Conservation (phyloP, 208 protist genomes). For the Acanthamoeba royreba region DNA sequence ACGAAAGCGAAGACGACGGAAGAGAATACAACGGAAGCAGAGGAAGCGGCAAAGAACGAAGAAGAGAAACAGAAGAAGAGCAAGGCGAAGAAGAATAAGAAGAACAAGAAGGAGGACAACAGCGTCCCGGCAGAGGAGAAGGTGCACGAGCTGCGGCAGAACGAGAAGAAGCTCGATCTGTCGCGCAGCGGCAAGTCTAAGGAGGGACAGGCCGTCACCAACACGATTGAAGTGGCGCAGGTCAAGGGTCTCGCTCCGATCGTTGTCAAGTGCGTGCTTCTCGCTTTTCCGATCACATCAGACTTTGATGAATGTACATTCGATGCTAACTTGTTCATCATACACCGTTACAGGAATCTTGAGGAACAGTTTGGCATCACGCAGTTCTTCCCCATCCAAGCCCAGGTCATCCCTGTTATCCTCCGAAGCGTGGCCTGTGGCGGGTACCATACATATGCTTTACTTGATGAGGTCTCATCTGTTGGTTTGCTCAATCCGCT, state of each 20-base stretch:
- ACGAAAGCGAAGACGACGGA: no score
- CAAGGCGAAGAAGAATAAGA: background rate
- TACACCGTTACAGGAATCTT: background rate
- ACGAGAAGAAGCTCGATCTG: conserved; percentile 29
- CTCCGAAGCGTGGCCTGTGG: conserved; percentile 7
- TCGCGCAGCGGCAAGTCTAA: background rate
- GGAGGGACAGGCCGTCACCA: background rate
- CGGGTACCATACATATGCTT: background rate
- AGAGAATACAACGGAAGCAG: background rate
- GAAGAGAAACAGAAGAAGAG: background rate
- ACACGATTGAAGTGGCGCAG: background rate
- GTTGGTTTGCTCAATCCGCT: no score
- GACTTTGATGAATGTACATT: background rate
- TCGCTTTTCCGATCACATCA: background rate
- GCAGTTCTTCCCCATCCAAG: conserved; percentile 40
- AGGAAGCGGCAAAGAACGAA: background rate
- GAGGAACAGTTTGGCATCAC: conserved; percentile 17
- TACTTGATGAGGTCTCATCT: background rate
- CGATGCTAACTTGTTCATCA: background rate
- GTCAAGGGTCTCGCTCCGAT: background rate
- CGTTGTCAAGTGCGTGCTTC: background rate
- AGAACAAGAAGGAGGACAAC: background rate
- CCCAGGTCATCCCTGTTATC: conserved; percentile 30
- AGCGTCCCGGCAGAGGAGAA: background rate
- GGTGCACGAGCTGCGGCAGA: background rate